phyloP scores from a whole-genome alignment of 495 filamentous ascomycete species.

The Xylaria castorea region DNA sequence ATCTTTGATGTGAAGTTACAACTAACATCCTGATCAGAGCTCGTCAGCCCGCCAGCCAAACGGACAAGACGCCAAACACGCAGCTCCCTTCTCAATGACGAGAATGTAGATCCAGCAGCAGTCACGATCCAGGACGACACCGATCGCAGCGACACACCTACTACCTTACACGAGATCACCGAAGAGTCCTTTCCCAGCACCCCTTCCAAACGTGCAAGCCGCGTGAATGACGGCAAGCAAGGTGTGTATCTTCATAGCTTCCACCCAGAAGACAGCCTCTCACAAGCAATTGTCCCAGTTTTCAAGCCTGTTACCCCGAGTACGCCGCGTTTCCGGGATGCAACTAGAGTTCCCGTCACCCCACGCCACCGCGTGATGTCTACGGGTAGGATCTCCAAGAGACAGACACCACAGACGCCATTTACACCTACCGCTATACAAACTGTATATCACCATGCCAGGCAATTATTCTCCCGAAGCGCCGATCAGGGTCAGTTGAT shows the following conservation, averaged over 20 bases:
- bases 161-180: conserved; percentile 13
- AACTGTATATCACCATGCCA: conserved; percentile 83
- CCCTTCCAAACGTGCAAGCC: conserved; percentile 38
- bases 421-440: conserved; percentile 66
- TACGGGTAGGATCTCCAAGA: conserved; percentile 56
- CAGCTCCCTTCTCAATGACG: conserved; percentile 42
- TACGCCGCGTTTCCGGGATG: conserved; percentile 64
- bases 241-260: conserved; percentile 29
- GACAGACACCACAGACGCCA: conserved; percentile 65
- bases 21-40: conserved; percentile 43
- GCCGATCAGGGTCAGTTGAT: conserved; percentile 76
- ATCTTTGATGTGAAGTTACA: conserved; percentile 32
- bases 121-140: conserved; percentile 46
- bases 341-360: conserved; percentile 50
- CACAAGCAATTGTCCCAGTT: conserved; percentile 23
- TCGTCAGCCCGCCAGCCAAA: conserved; percentile 54
- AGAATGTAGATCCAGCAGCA: conserved; percentile 62
- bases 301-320: conserved; percentile 70
- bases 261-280: conserved; percentile 14
- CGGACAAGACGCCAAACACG: conserved; percentile 66
- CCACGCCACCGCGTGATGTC: conserved; percentile 59
- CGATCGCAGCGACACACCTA: conserved; percentile 39
- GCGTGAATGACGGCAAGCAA: conserved; percentile 31
- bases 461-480: conserved; percentile 85
- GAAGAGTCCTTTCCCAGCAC: conserved; percentile 36